Percentiles rank a stretch among this genome's conserved stretches.
phyloP scores from a whole-genome alignment of 2,329 filamentous ascomycete genomes.

The Diplodia seriata region DNA sequence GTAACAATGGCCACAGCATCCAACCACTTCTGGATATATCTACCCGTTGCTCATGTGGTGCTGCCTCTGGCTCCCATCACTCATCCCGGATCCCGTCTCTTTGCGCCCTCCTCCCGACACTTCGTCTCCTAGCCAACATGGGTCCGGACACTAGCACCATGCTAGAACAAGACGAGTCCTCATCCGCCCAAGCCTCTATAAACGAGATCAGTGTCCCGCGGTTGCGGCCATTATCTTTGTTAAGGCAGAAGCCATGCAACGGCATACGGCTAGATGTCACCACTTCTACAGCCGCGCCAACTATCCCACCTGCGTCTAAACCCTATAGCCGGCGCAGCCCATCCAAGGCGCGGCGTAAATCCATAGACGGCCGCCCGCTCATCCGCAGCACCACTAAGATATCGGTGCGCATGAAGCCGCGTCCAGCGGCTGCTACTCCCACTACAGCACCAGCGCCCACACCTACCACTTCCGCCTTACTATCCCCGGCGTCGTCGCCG shows the following conservation, averaged over 20 bases:
- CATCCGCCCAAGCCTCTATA: background rate
- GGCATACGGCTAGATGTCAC: background rate
- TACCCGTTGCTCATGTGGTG: background rate
- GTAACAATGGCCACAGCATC: background rate
- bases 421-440: background rate
- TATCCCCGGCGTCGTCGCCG: background rate
- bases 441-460: too few relatives aligned
- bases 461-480: background rate
- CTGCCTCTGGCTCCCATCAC: background rate
- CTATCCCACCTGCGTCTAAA: background rate
- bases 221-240: background rate
- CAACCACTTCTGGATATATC: background rate
- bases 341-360: conserved; percentile 18
- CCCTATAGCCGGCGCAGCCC: conserved; percentile 1
- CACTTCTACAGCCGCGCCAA: background rate
- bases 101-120: background rate
- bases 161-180: background rate
- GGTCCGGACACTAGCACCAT: background rate
- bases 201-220: background rate
- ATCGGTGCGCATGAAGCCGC: conserved; percentile 22
- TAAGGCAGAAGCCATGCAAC: background rate
- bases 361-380: conserved; percentile 17
- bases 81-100: too few relatives aligned
- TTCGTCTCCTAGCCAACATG: conserved; percentile 6
- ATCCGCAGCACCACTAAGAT: conserved; percentile 12